Base-by-base conservation (phyloP, 768 basidiomycete genomes). In the Panellus pusillus region DNA sequence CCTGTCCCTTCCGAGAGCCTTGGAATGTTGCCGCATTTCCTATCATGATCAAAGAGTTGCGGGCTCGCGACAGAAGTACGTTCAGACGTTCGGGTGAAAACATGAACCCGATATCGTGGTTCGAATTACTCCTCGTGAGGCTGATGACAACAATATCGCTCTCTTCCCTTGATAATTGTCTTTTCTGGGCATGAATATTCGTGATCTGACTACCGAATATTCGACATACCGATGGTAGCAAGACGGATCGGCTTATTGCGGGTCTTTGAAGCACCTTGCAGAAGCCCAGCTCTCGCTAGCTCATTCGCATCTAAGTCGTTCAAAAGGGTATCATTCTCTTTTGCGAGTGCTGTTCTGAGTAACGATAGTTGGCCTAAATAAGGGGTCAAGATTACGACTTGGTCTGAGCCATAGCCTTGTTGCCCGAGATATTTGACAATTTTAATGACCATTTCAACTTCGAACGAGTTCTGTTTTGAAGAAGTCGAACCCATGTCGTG, bases 141-240 rank as follows among this genome's bases (percentile, higher is more conserved):
- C 78, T 80, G 5, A 75, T 71, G 27, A 89, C 67, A 17, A 88
- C 82, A 46, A 89, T 82, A 46, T 87, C 79, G 29, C 82, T 81
- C 64, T 89, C 86, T 62, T 89, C 87, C 87, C 87, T 63, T 89
- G 87, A 55, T 87, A 89, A 60, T 89, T 89, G 60, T 89, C 87
- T 55, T n/a, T 43, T 13, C 5, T 20, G 9, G 14, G 4, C 36
- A 27, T 31, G 11, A 41, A 37, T 27, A 13, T 32, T n/a, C 20
- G 7, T 41, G 12, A 41, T 14, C 24, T 24, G 24, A 51, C 31
- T 31, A 40, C 11, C 9, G 9, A 24, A 44, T 13, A 15, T 20
- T 1, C 29, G 14, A 51, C 72, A 11, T 45, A 85, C 87, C 87
- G 6, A 88, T 86, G 0, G 87, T 88, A 0, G 84, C 80, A 0